Conservation (phyloP, 2,329 filamentous ascomycete species). For the Fusarium acutatum region DNA sequence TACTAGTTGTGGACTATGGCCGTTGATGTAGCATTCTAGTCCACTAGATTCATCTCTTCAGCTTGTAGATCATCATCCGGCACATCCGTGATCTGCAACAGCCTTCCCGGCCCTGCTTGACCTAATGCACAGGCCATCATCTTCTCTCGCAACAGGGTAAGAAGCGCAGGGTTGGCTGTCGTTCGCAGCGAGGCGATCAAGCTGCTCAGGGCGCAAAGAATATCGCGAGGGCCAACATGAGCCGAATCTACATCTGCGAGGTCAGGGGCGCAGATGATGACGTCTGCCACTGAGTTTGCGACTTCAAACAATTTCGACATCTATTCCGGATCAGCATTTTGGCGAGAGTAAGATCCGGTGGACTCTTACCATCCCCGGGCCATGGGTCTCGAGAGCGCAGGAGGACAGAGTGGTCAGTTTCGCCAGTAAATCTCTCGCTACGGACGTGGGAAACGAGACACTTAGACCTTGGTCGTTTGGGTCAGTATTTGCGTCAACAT, state of each 20-base stretch:
- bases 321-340: not conserved
- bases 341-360: no score
- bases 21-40: not conserved
- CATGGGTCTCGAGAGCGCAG: constrained; percentile 13
- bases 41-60: not conserved
- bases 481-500: constrained; percentile 7
- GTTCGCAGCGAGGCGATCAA: constrained; percentile 9
- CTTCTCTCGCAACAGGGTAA: constrained; percentile 8
- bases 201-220: constrained; percentile 9
- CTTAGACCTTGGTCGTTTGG: constrained; percentile 9
- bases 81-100: constrained; percentile 11
- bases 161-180: constrained; percentile 3
- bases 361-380: constrained; percentile 6
- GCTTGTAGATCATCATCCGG: not conserved
- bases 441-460: constrained; percentile 14
- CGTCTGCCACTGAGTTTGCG: constrained; percentile 18
- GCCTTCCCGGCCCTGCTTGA: not conserved
- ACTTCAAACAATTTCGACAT: constrained; percentile 25
- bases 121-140: constrained; percentile 15
- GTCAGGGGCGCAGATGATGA: constrained; percentile 21
- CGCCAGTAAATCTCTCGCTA: constrained; percentile 11
- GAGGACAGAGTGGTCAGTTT: constrained; percentile 14
- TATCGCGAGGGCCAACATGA: constrained; percentile 8
- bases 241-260: constrained; percentile 6
- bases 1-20: no score